Evolutionary conservation across 176 grass and related monocot species (phyloP).

Genomic region (Raddia distichophylla): DNA sequence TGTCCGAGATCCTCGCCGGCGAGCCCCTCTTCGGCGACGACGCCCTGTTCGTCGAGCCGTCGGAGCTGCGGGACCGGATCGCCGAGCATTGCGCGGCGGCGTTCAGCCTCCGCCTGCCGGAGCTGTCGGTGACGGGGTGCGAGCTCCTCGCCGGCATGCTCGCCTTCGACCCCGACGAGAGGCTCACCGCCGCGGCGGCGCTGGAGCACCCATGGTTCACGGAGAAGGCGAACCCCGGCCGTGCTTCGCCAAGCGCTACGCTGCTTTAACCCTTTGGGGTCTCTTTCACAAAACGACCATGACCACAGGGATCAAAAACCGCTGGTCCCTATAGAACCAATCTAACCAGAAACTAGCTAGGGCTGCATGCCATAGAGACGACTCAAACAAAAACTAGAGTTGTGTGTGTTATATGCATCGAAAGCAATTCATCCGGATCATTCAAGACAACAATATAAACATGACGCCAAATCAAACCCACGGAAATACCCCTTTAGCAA

Average conservation of each 20-base stretch:
- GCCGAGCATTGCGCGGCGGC: neutral
- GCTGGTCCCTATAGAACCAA: no score
- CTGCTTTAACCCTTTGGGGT: no score
- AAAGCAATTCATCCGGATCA: constrained; percentile 27
- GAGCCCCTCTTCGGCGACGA: constrained; percentile 34
- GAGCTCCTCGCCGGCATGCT: constrained; percentile 44
- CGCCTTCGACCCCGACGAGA: constrained; percentile 16
- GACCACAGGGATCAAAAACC: no score
- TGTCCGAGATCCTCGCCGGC: neutral
- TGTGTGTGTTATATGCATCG: constrained; percentile 39
- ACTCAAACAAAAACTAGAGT: constrained; percentile 32
- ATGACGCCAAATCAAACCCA: no score
- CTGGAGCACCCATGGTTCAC: neutral
- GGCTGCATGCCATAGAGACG: neutral
- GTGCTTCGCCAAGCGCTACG: no score
- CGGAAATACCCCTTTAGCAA: no score
- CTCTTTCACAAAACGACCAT: no score
- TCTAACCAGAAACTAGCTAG: no score
- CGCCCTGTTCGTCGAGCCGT: constrained; percentile 8
- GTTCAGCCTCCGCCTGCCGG: neutral
- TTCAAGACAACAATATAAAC: constrained; percentile 46
- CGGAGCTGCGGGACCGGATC: neutral
- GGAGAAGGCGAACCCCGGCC: no score
- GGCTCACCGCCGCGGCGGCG: neutral
- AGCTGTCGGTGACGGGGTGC: constrained; percentile 10